Base-by-base conservation (phyloP, 768 basidiomycete species). In the Peribolospora baueri region DNA sequence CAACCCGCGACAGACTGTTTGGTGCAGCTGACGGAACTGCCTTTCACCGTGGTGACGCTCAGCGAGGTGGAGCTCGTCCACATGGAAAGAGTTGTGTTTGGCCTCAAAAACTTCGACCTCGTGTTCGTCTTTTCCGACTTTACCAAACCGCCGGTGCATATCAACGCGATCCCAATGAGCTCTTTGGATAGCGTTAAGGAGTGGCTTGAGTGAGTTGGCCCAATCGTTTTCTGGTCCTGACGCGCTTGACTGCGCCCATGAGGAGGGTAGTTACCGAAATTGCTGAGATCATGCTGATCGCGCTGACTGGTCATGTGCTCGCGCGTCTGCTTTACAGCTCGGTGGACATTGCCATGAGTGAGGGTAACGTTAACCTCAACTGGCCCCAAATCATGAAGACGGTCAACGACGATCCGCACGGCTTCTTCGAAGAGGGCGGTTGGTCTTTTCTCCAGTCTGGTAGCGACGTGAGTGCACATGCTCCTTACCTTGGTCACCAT, bases 61-160 rank as follows among this genome's bases (percentile, higher is more conserved):
- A 72, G 76, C 56, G 93, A 98, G 60, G 88, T 97, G 60, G 93
- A 98, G 68, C 82, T 97, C 53, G 91, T 87, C 2, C 95, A 91
- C 36, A 68, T 98, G 62, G 93, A 98, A 67, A 81, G 93, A 66
- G 90, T 97, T 4, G 87, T 93, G 66, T 97, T 91, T 65, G 81
- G 83, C 5, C 69, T 97, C 59, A 91, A 85, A 68, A 90, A 97
- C 61, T 98, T 98, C 62, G 93, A 97, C 73, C 74, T 97, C 63
- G 83, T 93, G n/a, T 75, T 97, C 49, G 81, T 98, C 57, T 84
- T 95, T 75, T 85, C 85, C 65, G 93, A 98, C 67, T 95, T 95
- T 68, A 82, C 84, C 43, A 84, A 84, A 63, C 58, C 80, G 3
- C 90, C 91, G 0, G 73, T 95, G 7, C 93, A 97, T 63, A 86